These are phyloP conservation scores for Amoeboaphelidium protococcarum DNA, from an alignment of 371 early-diverging fungal species.

Conservation along the genomic window DNA sequence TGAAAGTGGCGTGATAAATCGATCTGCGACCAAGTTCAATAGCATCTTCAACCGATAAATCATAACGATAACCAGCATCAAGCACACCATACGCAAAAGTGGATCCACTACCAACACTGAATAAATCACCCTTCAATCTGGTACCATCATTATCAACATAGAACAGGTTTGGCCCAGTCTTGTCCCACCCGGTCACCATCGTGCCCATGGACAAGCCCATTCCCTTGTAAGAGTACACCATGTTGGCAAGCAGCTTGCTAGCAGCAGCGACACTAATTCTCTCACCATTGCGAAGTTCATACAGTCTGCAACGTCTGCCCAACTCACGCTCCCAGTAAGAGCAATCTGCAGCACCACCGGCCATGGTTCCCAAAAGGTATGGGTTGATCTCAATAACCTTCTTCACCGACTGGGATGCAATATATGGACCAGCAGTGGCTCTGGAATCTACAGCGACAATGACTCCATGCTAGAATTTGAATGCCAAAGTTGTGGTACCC, in stretches of 20 bases:
- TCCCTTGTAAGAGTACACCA: slow-evolving; percentile 94
- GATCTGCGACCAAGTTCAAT: slow-evolving; percentile 81
- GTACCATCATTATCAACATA: slow-evolving; percentile 97
- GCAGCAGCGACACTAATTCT: slow-evolving; percentile 97
- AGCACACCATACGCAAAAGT: slow-evolving; percentile 95
- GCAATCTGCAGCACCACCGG: slow-evolving; percentile 99
- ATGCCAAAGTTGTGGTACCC: slow-evolving; percentile 98
- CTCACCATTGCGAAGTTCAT: slow-evolving; percentile 93
- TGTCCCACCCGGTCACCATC: slow-evolving; percentile 99
- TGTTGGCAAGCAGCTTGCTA: slow-evolving; percentile 81
- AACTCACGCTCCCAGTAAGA: slow-evolving; percentile 97
- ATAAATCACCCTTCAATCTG: slow-evolving; percentile 69
- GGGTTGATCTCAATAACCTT: slow-evolving; percentile 99
- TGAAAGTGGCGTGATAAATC: slow-evolving; percentile 94
- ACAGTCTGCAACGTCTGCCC: slow-evolving; percentile 77
- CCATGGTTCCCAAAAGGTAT: slow-evolving; percentile 97
- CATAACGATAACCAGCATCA: slow-evolving; percentile 66
- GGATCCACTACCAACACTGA: slow-evolving; percentile 94
- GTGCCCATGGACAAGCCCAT: slow-evolving; percentile 99
- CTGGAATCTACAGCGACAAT: slow-evolving; percentile 98
- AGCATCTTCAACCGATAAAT: slow-evolving; percentile 78
- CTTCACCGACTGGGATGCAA: slow-evolving; percentile 92
- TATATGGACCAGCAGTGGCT: slow-evolving; percentile 93
- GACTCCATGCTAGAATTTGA: slow-evolving; percentile 95
- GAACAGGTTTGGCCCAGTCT: slow-evolving; percentile 82